Evolutionary conservation across 176 grass and related monocot genomes (phyloP).

Genomic region (Carex myosuroides): DNA sequence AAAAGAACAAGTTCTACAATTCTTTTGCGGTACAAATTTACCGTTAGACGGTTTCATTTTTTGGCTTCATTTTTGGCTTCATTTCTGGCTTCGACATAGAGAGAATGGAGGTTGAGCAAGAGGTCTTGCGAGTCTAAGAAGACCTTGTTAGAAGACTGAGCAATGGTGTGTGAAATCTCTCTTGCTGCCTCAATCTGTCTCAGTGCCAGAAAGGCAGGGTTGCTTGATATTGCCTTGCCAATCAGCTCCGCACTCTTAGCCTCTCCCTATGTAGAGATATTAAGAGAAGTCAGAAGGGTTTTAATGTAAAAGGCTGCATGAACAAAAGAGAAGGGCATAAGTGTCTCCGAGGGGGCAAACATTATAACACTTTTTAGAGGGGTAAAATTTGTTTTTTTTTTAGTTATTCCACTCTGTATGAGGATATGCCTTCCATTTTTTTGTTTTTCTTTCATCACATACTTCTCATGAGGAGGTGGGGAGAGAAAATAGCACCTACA

Average conservation of each 20-base stretch:
- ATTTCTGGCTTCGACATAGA: slow-evolving; percentile 16
- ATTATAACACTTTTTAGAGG: neutral
- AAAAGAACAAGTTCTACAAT: neutral
- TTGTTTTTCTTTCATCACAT: neutral
- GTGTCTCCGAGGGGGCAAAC: neutral
- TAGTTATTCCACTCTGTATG: neutral
- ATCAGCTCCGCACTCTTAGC: slow-evolving; percentile 92
- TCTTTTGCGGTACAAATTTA: neutral
- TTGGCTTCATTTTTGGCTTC: neutral
- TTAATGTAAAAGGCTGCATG: neutral
- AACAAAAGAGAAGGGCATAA: neutral
- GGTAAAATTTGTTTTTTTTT: neutral
- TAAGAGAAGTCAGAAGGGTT: neutral
- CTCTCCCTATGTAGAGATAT: slow-evolving; percentile 53
- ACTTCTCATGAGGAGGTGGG: neutral
- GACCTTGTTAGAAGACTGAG: slow-evolving; percentile 64
- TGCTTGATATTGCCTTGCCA: slow-evolving; percentile 69
- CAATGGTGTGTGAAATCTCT: slow-evolving; percentile 74
- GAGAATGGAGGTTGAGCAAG: slow-evolving; percentile 62
- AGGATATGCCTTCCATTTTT: neutral
- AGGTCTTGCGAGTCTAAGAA: slow-evolving; percentile 73
- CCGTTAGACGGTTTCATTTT: neutral
- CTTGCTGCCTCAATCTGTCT: slow-evolving; percentile 80
- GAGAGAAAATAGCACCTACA: neutral
- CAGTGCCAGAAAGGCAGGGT: slow-evolving; percentile 71